phyloP scores from a whole-genome alignment of 768 basidiomycete genomes.

The Tephrocybe rancida region DNA sequence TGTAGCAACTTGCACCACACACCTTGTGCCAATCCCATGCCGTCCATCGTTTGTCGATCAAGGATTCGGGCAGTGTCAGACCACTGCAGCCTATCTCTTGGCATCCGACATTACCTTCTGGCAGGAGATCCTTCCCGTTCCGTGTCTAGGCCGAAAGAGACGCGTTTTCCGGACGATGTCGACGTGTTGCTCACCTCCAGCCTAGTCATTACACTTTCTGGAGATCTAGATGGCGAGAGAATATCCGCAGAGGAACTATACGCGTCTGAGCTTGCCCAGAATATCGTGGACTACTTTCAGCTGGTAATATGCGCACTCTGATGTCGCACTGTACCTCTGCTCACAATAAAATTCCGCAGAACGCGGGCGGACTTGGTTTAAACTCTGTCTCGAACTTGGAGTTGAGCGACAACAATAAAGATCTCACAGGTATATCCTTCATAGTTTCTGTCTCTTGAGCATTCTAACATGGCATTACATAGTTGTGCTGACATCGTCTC shows the following conservation, averaged over 20 bases:
- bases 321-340: not conserved
- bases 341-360: slow-evolving; percentile 41
- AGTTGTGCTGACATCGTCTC: slow-evolving; percentile 21
- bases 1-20: too few species aligned
- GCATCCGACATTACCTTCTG: slow-evolving; percentile 44
- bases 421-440: slow-evolving; percentile 38
- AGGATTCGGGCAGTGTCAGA: slow-evolving; percentile 46
- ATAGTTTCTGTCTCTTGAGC: slow-evolving; percentile 10
- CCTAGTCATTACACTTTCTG: slow-evolving; percentile 56
- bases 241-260: slow-evolving; percentile 42
- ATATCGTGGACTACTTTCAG: slow-evolving; percentile 53
- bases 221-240: slow-evolving; percentile 46
- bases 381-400: slow-evolving; percentile 56
- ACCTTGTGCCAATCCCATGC: slow-evolving; percentile 21
- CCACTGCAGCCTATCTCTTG: slow-evolving; percentile 45
- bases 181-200: slow-evolving; percentile 54
- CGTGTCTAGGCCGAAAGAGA: slow-evolving; percentile 31
- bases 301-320: slow-evolving; percentile 36
- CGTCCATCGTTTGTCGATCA: slow-evolving; percentile 32
- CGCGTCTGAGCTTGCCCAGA: slow-evolving; percentile 50
- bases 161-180: slow-evolving; percentile 40
- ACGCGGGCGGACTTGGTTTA: slow-evolving; percentile 59
- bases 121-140: slow-evolving; percentile 30
- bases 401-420: slow-evolving; percentile 44
- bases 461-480: slow-evolving; percentile 1